Percentiles rank a stretch among this genome's conserved stretches.
phyloP scores from a whole-genome alignment of 2,329 filamentous ascomycete genomes.

The Paraconiothyrium brasiliense region DNA sequence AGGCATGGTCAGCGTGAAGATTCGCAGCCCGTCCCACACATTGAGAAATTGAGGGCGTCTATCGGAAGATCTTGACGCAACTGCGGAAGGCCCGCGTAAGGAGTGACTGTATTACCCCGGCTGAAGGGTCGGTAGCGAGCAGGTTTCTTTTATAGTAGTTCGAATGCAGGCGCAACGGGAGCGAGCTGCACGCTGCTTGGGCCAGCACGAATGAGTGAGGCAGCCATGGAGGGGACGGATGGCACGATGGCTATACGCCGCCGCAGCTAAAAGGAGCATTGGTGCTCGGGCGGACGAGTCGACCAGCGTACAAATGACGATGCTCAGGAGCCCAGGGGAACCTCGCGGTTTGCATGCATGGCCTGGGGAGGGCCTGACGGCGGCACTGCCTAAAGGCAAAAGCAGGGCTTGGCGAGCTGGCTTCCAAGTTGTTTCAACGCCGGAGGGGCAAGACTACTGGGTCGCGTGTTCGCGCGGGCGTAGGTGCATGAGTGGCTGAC shows the following conservation, averaged over 20 bases:
- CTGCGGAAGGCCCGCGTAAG: neutral
- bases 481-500: slow-evolving; percentile 4
- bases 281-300: neutral
- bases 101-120: slow-evolving; percentile 36
- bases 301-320: neutral
- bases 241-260: slow-evolving; percentile 2
- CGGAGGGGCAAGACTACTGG: slow-evolving; percentile 7
- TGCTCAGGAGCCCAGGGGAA: slow-evolving; percentile 7
- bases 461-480: slow-evolving; percentile 6
- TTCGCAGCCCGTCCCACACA: slow-evolving; percentile 17
- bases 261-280: slow-evolving; percentile 12
- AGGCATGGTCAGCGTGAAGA: slow-evolving; percentile 15
- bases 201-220: no score
- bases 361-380: slow-evolving; percentile 8
- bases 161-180: slow-evolving; percentile 38
- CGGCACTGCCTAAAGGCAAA: slow-evolving; percentile 9
- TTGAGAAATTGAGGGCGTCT: slow-evolving; percentile 5
- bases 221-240: neutral
- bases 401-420: slow-evolving; percentile 13
- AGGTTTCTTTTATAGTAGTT: slow-evolving; percentile 39
- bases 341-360: slow-evolving; percentile 10
- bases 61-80: slow-evolving; percentile 14
- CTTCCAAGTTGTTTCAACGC: slow-evolving; percentile 10
- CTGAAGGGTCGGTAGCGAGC: slow-evolving; percentile 39
- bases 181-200: neutral